phyloP scores from a whole-genome alignment of 768 basidiomycete genomes.

The Boletus subparvulus region DNA sequence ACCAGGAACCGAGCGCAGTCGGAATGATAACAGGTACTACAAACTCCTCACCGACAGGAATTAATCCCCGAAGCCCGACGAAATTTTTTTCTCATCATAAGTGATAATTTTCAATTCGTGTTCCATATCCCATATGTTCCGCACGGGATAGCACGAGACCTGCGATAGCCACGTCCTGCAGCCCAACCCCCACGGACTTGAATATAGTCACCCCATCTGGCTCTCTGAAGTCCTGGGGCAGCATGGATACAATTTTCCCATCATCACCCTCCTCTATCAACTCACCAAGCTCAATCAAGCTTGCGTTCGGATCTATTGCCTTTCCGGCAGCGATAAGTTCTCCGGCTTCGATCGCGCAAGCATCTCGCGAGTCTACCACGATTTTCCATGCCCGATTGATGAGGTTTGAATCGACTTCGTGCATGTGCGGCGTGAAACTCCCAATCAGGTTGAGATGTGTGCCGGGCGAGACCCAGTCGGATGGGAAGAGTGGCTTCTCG shows the following conservation, averaged over 20 bases:
- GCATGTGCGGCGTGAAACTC: constrained; percentile 80
- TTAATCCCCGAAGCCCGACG: neutral
- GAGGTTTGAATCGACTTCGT: constrained; percentile 63
- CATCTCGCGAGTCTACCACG: constrained; percentile 72
- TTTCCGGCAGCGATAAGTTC: constrained; percentile 60
- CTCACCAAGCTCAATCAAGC: constrained; percentile 71
- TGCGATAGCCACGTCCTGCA: constrained; percentile 88
- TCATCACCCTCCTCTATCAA: constrained; percentile 35
- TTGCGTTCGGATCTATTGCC: constrained; percentile 38
- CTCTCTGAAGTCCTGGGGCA: constrained; percentile 11
- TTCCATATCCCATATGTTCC: constrained; percentile 52
- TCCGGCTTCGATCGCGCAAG: constrained; percentile 76
- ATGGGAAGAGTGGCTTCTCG: constrained; percentile 66
- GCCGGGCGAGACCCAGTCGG: constrained; percentile 56
- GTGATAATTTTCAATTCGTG: constrained; percentile 47
- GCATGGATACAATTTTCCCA: constrained; percentile 10
- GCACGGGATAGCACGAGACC: constrained; percentile 65
- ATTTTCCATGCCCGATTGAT: constrained; percentile 55
- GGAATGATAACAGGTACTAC: no score
- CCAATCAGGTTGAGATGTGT: constrained; percentile 78
- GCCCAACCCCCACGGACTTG: constrained; percentile 84
- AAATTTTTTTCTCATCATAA: neutral
- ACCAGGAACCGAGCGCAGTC: no score
- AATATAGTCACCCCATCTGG: constrained; percentile 68
- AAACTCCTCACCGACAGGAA: neutral